Conservation (phyloP, 768 basidiomycete genomes). For the Tricholoma furcatifolium region DNA sequence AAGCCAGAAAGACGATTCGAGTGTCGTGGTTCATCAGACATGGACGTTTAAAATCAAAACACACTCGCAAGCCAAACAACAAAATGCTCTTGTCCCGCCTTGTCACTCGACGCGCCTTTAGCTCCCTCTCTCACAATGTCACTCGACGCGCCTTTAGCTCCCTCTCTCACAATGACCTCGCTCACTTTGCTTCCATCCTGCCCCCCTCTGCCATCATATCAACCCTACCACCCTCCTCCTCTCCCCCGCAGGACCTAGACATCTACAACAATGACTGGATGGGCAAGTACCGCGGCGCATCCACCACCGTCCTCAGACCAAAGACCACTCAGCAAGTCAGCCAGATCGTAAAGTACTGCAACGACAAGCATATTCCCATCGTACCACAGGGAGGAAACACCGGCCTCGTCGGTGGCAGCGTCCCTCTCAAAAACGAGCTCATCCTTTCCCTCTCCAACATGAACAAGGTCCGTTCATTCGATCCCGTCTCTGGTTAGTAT, state of each 20-base stretch:
- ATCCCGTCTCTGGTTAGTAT: slow-evolving; percentile 71
- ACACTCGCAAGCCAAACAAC: too few relatives aligned
- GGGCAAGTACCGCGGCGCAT: slow-evolving; percentile 87
- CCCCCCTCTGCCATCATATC: slow-evolving; percentile 65
- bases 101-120: slow-evolving; percentile 39
- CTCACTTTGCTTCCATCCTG: slow-evolving; percentile 67
- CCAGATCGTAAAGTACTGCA: slow-evolving; percentile 85
- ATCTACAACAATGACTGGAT: slow-evolving; percentile 94
- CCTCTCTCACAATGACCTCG: slow-evolving; percentile 57
- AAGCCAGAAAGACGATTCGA: slow-evolving; percentile 80
- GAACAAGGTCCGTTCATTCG: slow-evolving; percentile 79
- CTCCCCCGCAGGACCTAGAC: slow-evolving; percentile 62
- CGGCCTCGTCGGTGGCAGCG: slow-evolving; percentile 93
- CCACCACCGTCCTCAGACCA: slow-evolving; percentile 86
- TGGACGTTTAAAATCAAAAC: slow-evolving; percentile 7
- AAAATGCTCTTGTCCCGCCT: too few relatives aligned
- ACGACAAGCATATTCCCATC: slow-evolving; percentile 76
- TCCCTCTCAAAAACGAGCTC: slow-evolving; percentile 85
- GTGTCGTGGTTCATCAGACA: slow-evolving; percentile 39
- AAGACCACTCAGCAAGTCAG: slow-evolving; percentile 86
- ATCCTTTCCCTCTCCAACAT: slow-evolving; percentile 83
- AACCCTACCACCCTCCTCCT: slow-evolving; percentile 51
- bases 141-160: slow-evolving; percentile 43
- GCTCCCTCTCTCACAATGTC: slow-evolving; percentile 50
- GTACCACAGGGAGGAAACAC: slow-evolving; percentile 99